Conservation (phyloP, 768 basidiomycete genomes). For the Psilocybe azurescens region DNA sequence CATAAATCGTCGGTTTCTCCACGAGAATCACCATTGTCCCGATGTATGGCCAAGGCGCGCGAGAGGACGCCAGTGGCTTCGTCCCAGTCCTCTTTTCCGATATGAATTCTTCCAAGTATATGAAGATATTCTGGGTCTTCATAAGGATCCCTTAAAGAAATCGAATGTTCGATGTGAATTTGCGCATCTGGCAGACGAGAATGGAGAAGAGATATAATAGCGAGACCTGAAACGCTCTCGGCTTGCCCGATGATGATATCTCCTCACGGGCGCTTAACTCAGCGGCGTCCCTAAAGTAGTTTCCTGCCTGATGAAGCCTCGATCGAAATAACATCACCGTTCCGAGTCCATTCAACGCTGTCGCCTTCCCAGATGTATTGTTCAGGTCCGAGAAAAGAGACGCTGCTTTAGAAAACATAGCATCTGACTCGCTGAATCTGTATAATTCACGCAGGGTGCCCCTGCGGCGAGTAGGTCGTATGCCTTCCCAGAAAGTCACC, state of each 20-base stretch:
- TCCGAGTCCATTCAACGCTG: slow-evolving; percentile 30
- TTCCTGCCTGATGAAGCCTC: slow-evolving; percentile 25
- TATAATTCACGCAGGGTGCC: slow-evolving; percentile 24
- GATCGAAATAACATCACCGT: slow-evolving; percentile 22
- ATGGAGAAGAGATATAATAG: slow-evolving; percentile 27
- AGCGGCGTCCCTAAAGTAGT: slow-evolving; percentile 23
- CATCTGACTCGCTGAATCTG: slow-evolving; percentile 3
- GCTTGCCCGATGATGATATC: slow-evolving; percentile 26
- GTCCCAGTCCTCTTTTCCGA: slow-evolving; percentile 25
- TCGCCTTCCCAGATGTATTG: slow-evolving; percentile 27
- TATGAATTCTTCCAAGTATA: slow-evolving; percentile 27
- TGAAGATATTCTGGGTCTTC: slow-evolving; percentile 32
- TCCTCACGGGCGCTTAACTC: slow-evolving; percentile 19
- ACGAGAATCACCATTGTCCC: too few species aligned
- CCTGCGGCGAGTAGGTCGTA: slow-evolving; percentile 21
- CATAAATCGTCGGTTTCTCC: too few species aligned
- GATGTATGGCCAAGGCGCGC: too few species aligned
- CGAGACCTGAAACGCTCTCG: slow-evolving; percentile 29
- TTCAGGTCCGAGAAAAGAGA: slow-evolving; percentile 20
- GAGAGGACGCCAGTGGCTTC: slow-evolving; percentile 19
- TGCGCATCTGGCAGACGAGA: slow-evolving; percentile 31
- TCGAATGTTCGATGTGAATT: slow-evolving; percentile 24
- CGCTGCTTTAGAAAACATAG: slow-evolving; percentile 11
- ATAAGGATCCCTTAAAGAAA: slow-evolving; percentile 25
- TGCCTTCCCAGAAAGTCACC: background rate